phyloP scores from a whole-genome alignment of 2,329 filamentous ascomycete species.

The Nannizziopsis arthrosporioides region DNA sequence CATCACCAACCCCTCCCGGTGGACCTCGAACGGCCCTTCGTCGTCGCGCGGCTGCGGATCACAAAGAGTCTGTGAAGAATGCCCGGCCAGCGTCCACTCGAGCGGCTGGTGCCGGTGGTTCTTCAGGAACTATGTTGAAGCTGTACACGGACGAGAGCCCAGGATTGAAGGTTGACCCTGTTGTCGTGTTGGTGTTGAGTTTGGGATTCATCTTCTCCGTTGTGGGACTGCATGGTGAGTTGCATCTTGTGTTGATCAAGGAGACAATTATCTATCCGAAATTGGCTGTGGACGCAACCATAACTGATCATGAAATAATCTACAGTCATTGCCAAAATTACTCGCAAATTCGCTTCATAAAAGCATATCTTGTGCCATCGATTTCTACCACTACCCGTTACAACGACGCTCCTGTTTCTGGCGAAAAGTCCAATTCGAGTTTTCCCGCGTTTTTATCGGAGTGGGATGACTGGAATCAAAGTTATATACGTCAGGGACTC shows the following conservation, averaged over 20 bases:
- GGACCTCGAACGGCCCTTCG: constrained; percentile 92
- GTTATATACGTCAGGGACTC: neutral
- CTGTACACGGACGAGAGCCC: constrained; percentile 98
- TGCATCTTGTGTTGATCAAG: neutral
- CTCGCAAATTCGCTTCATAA: constrained; percentile 60
- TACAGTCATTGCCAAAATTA: constrained; percentile 87
- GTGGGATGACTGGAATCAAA: neutral
- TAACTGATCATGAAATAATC: neutral
- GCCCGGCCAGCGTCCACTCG: constrained; percentile 82
- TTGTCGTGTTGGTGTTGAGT: constrained; percentile 90
- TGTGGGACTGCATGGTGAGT: constrained; percentile 89
- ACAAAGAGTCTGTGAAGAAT: constrained; percentile 96
- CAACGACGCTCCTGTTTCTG: neutral
- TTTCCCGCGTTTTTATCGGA: no score
- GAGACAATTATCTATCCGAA: no score
- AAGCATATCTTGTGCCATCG: neutral
- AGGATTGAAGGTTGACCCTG: constrained; percentile 92
- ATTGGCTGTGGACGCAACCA: no score
- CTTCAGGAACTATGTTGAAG: constrained; percentile 96
- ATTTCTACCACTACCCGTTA: neutral
- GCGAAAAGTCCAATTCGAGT: neutral
- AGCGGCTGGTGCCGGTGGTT: constrained; percentile 86
- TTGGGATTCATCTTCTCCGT: constrained; percentile 98
- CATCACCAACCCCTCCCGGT: constrained; percentile 79
- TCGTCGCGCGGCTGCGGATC: constrained; percentile 86